Evolutionary conservation across 2,329 filamentous ascomycete species (phyloP), one percentile per base, ranked within the genome.

Genomic region (Aspergillus caelatus): DNA sequence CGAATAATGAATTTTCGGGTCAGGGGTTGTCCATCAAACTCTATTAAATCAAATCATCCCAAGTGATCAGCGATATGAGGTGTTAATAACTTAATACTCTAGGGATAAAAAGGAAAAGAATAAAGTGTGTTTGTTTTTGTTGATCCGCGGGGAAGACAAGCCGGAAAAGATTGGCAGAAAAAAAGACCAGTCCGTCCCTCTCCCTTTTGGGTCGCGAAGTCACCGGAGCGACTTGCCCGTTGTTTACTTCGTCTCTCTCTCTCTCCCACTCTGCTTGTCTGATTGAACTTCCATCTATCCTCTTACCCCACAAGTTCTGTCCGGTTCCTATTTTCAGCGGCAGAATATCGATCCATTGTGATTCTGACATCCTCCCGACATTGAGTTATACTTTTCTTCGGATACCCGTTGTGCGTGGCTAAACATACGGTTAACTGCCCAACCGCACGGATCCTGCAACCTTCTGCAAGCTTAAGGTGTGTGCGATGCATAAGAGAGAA

Each of bases 161-260:
- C 21, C 41, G 41, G 59, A 55, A 39, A 53, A 39, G 54, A 34
- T 26, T 28, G 55, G 59, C 53, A 55, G 53, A 34, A 57, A 48
- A 57, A 57, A 62, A 39, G 26, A 43, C 52, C 46, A 46, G n/a
- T 57, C 39, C 39, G 39, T 41, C 19, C 19, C 16, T 41, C 39
- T 41, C 39, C 60, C 64, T 63, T 60, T 65, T 62, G 65, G 62
- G 61, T 68, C 65, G 63, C 65, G 58, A 69, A 68, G 67, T 71
- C 68, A 69, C 68, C 70, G 67, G 66, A 72, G 70, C 65, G 67
- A 68, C 65, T 65, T 65, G 62, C 58, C 63, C 56, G 59, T 69
- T 70, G 67, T 70, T 71, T 68, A 71, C 65, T 61, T 58, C 48
- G 21, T 53, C 48, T 64, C 46, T 41, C 48, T 64, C 46, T 41